A percentile compares a stretch with the other conserved stretches of the same genome.
Conservation (phyloP, 1,284 basidiomycete species). For the Ustilago curta region DNA sequence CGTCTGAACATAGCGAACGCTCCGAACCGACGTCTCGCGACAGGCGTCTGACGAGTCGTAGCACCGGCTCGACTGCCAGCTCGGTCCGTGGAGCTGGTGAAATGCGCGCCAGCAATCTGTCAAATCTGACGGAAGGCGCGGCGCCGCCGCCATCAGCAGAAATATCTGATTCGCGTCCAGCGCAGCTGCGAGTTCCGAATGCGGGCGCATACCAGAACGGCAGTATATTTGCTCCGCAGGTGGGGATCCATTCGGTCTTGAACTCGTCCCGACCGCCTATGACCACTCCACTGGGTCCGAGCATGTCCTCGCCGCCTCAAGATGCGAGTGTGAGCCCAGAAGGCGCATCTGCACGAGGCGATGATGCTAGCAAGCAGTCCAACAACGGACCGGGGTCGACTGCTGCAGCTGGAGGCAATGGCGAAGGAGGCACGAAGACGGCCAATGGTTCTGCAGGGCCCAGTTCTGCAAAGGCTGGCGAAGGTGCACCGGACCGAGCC, state of each 20-base stretch:
- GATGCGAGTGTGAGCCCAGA: neutral
- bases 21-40: slow-evolving; percentile 17
- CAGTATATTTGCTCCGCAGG: slow-evolving; percentile 58
- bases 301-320: slow-evolving; percentile 6
- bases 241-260: slow-evolving; percentile 58
- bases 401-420: neutral
- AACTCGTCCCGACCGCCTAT: slow-evolving; percentile 40
- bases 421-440: neutral
- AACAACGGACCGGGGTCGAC: neutral
- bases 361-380: neutral
- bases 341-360: neutral
- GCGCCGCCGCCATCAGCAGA: neutral
- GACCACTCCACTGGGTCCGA: slow-evolving; percentile 48
- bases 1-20: slow-evolving; percentile 28
- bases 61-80: slow-evolving; percentile 10
- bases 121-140: slow-evolving; percentile 15
- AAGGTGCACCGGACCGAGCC: slow-evolving; percentile 1
- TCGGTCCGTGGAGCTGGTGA: slow-evolving; percentile 1
- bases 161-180: neutral
- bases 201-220: slow-evolving; percentile 44
- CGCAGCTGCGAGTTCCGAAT: slow-evolving; percentile 18
- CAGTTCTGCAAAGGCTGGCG: slow-evolving; percentile 1
- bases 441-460: neutral
- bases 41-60: slow-evolving; percentile 23
- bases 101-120: neutral